These are phyloP conservation scores for Fraxinus dipetala DNA, from an alignment of 305 asterid species.

Conservation along the genomic window DNA sequence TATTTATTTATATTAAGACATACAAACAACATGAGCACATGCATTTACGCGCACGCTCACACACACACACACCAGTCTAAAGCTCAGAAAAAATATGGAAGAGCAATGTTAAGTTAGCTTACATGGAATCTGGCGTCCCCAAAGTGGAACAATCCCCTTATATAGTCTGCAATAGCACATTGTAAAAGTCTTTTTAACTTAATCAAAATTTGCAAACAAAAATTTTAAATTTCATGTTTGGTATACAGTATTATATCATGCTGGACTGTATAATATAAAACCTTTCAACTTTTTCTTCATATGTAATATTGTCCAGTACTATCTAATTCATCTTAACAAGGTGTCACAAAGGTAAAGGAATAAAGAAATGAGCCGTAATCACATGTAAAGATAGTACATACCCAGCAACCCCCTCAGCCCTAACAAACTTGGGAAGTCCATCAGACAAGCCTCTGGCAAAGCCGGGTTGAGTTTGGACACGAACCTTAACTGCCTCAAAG, in stretches of 20 bases:
- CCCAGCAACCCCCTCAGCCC: slow-evolving; percentile 72
- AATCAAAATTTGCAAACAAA: neutral
- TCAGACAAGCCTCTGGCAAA: slow-evolving; percentile 80
- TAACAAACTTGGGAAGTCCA: slow-evolving; percentile 68
- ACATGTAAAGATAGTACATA: slow-evolving; percentile 16
- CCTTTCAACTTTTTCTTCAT: neutral
- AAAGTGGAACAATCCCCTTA: slow-evolving; percentile 83
- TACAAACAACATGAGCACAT: neutral
- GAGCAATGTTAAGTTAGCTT: slow-evolving; percentile 17
- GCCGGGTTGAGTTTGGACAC: slow-evolving; percentile 88
- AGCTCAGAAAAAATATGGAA: neutral
- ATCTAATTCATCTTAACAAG: neutral
- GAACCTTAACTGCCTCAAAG: slow-evolving; percentile 81
- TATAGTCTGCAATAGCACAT: slow-evolving; percentile 50
- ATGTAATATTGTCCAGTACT: neutral
- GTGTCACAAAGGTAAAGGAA: neutral
- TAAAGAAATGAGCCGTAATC: neutral
- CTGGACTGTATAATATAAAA: neutral
- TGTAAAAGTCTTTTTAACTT: neutral
- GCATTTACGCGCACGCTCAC: neutral
- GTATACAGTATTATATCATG: neutral
- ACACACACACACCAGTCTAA: neutral
- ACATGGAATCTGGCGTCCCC: slow-evolving; percentile 99
- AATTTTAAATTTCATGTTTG: neutral
- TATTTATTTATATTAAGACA: neutral